Evolutionary conservation across 2,329 filamentous ascomycete genomes (phyloP).

Genomic region (Aspergillus eucalypticola): DNA sequence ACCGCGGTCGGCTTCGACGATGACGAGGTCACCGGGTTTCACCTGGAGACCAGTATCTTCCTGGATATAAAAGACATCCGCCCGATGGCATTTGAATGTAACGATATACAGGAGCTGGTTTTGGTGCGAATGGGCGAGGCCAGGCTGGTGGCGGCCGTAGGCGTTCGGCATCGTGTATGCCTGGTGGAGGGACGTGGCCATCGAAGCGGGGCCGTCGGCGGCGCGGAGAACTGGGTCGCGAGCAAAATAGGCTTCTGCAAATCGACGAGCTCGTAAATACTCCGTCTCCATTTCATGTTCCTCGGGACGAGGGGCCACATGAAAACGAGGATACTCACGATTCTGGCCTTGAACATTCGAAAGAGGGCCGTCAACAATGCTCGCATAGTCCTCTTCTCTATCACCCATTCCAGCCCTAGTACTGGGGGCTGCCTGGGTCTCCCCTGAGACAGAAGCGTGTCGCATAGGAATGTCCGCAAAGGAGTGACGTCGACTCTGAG

Average conservation of each 20-base stretch:
- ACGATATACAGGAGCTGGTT: conserved; percentile 69
- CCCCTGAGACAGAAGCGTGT: conserved; percentile 45
- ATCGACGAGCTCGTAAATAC: conserved; percentile 42
- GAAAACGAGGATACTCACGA: conserved; percentile 45
- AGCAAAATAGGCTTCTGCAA: conserved; percentile 48
- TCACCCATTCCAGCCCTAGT: conserved; percentile 31
- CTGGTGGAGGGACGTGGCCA: conserved; percentile 41
- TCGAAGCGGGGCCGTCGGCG: conserved; percentile 35
- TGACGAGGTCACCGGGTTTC: conserved; percentile 89
- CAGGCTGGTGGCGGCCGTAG: conserved; percentile 42
- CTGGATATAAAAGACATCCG: conserved; percentile 95
- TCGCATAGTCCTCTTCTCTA: conserved; percentile 40
- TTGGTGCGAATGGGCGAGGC: conserved; percentile 39
- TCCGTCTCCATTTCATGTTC: conserved; percentile 36
- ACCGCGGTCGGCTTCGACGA: conserved; percentile 94
- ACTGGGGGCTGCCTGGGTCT: conserved; percentile 27
- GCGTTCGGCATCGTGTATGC: conserved; percentile 41
- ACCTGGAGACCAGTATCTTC: conserved; percentile 91
- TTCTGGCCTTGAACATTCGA: conserved; percentile 41
- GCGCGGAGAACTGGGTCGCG: conserved; percentile 39
- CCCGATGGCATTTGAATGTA: conserved; percentile 92
- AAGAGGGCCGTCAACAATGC: conserved; percentile 39
- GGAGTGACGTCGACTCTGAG: conserved; percentile 54
- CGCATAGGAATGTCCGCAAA: conserved; percentile 54
- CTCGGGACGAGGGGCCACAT: conserved; percentile 33